Percentiles rank a stretch among this genome's conserved stretches.
Evolutionary conservation across 805 yeast genomes (phyloP).

Genomic region (Pichia heedii): DNA sequence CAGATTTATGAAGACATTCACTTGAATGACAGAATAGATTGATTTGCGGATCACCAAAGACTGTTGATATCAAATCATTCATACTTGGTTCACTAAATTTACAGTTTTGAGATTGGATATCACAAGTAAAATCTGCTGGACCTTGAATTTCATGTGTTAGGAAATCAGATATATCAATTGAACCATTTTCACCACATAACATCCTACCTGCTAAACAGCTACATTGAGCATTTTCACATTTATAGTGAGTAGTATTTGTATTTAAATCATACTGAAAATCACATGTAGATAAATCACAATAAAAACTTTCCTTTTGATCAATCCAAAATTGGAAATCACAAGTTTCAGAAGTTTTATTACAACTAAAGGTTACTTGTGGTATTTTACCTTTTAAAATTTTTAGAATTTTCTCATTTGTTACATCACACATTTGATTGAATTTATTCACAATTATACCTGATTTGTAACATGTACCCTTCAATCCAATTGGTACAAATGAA

Average conservation of each 20-base stretch:
- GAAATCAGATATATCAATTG: conserved; percentile 91
- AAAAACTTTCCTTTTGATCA: conserved; percentile 81
- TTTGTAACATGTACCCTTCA: conserved; percentile 82
- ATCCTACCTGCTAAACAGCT: conserved; percentile 85
- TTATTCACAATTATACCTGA: conserved; percentile 75
- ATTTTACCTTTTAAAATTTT: conserved; percentile 68
- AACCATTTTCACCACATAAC: conserved; percentile 91
- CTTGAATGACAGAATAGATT: conserved; percentile 74
- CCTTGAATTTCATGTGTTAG: conserved; percentile 83
- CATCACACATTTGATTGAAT: conserved; percentile 88
- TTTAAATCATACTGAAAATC: conserved; percentile 53
- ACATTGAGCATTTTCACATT: conserved; percentile 73
- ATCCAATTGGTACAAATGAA: conserved; percentile 73
- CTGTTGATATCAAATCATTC: conserved; percentile 83
- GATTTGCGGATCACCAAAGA: conserved; percentile 92
- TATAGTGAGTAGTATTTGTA: conserved; percentile 63
- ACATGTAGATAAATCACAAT: conserved; percentile 75
- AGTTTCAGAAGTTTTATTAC: conserved; percentile 52
- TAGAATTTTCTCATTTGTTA: conserved; percentile 79
- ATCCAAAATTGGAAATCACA: conserved; percentile 98
- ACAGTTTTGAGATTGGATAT: conserved; percentile 52
- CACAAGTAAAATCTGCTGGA: conserved; percentile 88
- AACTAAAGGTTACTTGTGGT: conserved; percentile 90
- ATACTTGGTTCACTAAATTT: conserved; percentile 88
- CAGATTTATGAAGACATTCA: conserved; percentile 87